Evolutionary conservation across 2,329 filamentous ascomycete species (phyloP).

Genomic region (Colletotrichum endophyticum): DNA sequence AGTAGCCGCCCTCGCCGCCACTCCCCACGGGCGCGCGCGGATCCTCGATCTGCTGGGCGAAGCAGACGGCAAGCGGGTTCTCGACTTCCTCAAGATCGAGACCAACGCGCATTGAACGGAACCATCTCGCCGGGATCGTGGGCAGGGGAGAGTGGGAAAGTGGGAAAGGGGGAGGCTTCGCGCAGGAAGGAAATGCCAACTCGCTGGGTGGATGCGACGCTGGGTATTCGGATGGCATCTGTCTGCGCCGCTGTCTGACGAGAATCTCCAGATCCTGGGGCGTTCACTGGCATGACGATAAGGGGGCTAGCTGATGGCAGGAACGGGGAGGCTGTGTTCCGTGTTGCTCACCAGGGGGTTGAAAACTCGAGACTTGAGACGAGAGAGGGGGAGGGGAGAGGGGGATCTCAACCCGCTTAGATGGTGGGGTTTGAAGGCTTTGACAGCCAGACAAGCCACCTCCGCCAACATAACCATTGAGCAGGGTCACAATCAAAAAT

Average conservation of each 20-base stretch:
- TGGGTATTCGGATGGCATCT: not conserved
- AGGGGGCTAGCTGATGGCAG: not conserved
- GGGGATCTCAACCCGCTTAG: not conserved
- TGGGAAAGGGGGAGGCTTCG: not conserved
- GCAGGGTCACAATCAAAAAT: not conserved
- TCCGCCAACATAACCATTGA: not conserved
- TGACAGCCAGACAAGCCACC: not conserved
- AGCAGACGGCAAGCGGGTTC: constrained; percentile 30
- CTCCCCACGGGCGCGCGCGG: constrained; percentile 16
- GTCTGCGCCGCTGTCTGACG: not conserved
- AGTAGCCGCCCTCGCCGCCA: constrained; percentile 27
- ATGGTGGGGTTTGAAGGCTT: not conserved
- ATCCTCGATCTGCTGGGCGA: constrained; percentile 33
- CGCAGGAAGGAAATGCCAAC: not conserved
- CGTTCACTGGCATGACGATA: not conserved
- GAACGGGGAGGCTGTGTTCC: constrained; percentile 12
- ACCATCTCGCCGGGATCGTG: not conserved
- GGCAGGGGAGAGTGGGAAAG: not conserved
- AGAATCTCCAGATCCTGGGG: not conserved
- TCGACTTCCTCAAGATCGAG: constrained; percentile 32
- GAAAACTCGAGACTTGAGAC: not conserved
- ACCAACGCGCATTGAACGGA: not conserved
- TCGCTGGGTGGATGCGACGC: not conserved
- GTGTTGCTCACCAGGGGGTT: not conserved
- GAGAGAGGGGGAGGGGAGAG: not conserved